Percentiles rank a stretch among this genome's conserved stretches.
Conservation (phyloP, 2,329 filamentous ascomycete species). For the Hymenoscyphus occultus region DNA sequence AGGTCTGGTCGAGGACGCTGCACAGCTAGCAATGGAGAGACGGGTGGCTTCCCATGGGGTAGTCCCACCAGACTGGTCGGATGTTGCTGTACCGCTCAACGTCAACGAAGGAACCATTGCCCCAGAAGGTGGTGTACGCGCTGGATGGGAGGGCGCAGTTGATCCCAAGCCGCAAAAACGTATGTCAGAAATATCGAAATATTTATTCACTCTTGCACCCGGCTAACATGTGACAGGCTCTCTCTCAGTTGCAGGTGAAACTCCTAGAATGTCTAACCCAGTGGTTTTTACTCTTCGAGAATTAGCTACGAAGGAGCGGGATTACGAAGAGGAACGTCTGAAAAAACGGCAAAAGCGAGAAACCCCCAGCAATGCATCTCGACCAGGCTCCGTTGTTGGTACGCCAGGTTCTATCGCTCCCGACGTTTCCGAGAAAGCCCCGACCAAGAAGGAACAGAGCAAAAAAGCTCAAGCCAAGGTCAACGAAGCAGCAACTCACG, state of each 20-base stretch:
- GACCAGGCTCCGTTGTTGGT: slow-evolving; percentile 48
- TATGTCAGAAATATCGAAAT: slow-evolving; percentile 36
- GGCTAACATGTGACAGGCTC: slow-evolving; percentile 37
- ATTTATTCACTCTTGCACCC: slow-evolving; percentile 16
- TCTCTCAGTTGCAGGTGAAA: slow-evolving; percentile 37
- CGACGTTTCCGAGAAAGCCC: slow-evolving; percentile 63
- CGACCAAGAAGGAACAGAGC: slow-evolving; percentile 86
- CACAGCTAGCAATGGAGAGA: slow-evolving; percentile 65
- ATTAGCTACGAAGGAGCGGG: slow-evolving; percentile 63
- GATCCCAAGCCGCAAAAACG: slow-evolving; percentile 53
- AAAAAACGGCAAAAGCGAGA: slow-evolving; percentile 65
- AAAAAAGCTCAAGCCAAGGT: slow-evolving; percentile 70
- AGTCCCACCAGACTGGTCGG: slow-evolving; percentile 71
- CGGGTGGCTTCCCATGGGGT: slow-evolving; percentile 77
- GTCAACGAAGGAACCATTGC: slow-evolving; percentile 36
- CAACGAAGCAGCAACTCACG: slow-evolving; percentile 74
- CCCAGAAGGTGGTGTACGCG: slow-evolving; percentile 31
- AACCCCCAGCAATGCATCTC: slow-evolving; percentile 47
- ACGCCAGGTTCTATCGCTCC: slow-evolving; percentile 62
- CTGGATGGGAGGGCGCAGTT: slow-evolving; percentile 47
- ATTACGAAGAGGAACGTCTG: slow-evolving; percentile 69
- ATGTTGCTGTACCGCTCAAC: slow-evolving; percentile 58
- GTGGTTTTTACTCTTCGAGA: slow-evolving; percentile 55
- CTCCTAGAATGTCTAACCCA: slow-evolving; percentile 43
- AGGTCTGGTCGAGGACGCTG: slow-evolving; percentile 73